Percentiles rank a stretch among this genome's conserved stretches.
phyloP scores from a whole-genome alignment of 208 protist species.

The Leishmania lainsoni region DNA sequence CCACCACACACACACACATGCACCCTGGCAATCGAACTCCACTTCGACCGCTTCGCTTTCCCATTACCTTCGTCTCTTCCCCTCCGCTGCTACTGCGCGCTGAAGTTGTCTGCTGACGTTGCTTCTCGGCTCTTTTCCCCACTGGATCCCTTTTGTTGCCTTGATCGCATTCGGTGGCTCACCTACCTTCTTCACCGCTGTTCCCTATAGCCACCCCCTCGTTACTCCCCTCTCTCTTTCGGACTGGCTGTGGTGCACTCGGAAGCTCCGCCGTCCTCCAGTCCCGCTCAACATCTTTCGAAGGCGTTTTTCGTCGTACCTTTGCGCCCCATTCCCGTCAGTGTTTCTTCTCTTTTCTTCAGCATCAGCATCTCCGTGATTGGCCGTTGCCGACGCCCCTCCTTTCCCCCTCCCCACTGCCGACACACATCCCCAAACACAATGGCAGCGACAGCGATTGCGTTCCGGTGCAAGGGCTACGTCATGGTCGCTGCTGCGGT shows the following conservation, averaged over 20 bases:
- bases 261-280: not conserved
- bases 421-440: constrained; percentile 1
- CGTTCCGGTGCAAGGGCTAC: constrained; percentile 88
- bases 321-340: not conserved
- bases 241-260: not conserved
- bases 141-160: not conserved
- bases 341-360: constrained; percentile 20
- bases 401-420: not conserved
- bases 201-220: not conserved
- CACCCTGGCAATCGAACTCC: not conserved
- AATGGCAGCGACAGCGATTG: constrained; percentile 90
- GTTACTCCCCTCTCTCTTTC: not conserved
- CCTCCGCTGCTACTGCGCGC: not conserved
- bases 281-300: not conserved
- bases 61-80: not conserved
- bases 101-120: not conserved
- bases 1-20: not conserved
- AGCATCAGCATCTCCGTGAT: not conserved
- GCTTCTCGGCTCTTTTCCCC: not conserved
- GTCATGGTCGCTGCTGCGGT: constrained; percentile 81
- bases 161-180: not conserved
- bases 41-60: not conserved
- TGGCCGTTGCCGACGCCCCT: not conserved
- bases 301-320: not conserved
- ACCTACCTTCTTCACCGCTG: not conserved